These are phyloP conservation scores for Sugiyamaella lignohabitans DNA, from an alignment of 805 yeast genomes.

Conservation along the genomic window DNA sequence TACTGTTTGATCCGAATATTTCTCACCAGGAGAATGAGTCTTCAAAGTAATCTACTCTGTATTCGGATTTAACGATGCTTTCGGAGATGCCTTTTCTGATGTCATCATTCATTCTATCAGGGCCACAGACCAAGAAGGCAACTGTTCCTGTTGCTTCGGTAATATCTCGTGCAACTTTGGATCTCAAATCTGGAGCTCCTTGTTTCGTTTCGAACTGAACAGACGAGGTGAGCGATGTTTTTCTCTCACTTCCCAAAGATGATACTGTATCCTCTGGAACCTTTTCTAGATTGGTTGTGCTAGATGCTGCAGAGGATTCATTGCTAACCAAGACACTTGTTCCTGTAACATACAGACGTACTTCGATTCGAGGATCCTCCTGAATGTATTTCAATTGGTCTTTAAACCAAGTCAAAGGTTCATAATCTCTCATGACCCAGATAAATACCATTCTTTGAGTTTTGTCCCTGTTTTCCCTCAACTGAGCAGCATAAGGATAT, in stretches of 20 bases:
- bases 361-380: slow-evolving; percentile 16
- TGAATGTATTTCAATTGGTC: slow-evolving; percentile 24
- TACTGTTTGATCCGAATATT: no score
- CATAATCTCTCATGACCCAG: slow-evolving; percentile 28
- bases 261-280: background rate
- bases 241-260: no score
- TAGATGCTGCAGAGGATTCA: background rate
- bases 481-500: slow-evolving; percentile 34
- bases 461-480: slow-evolving; percentile 2
- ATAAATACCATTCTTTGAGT: slow-evolving; percentile 21
- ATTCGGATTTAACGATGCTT: slow-evolving; percentile 35
- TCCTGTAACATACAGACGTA: background rate
- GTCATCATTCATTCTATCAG: slow-evolving; percentile 49
- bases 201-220: background rate
- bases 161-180: slow-evolving; percentile 34
- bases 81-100: slow-evolving; percentile 43
- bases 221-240: background rate
- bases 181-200: background rate
- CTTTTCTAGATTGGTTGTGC: background rate
- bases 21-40: slow-evolving; percentile 66
- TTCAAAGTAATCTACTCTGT: slow-evolving; percentile 59
- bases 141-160: slow-evolving; percentile 35
- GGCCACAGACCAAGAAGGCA: slow-evolving; percentile 60
- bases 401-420: slow-evolving; percentile 27
- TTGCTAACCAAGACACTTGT: no score